phyloP scores from a whole-genome alignment of 2,329 filamentous ascomycete species.

The Sporothrix luriei region DNA sequence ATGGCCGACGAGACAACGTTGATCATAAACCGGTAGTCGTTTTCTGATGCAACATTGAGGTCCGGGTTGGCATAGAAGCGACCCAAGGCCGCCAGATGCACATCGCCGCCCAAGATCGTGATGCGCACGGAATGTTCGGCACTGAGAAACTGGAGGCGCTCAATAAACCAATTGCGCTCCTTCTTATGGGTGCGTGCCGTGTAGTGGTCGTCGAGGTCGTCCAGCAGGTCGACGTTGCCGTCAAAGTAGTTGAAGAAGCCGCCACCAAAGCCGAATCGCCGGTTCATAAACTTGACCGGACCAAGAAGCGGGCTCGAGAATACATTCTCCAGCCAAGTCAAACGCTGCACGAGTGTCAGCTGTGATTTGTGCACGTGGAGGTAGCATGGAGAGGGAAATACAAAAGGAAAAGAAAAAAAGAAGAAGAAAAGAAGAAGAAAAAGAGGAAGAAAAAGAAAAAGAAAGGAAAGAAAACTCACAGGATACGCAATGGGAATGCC shows the following conservation, averaged over 20 bases:
- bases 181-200: constrained; percentile 88
- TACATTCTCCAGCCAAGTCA: constrained; percentile 97
- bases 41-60: constrained; percentile 72
- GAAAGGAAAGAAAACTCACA: constrained; percentile 55
- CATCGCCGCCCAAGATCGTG: constrained; percentile 91
- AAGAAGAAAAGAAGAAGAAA: too few relatives aligned
- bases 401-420: too few relatives aligned
- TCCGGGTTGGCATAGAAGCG: constrained; percentile 92
- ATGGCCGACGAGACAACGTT: constrained; percentile 95
- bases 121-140: constrained; percentile 85
- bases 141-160: constrained; percentile 79
- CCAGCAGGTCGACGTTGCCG: constrained; percentile 86
- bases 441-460: too few relatives aligned
- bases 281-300: constrained; percentile 85
- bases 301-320: constrained; percentile 83
- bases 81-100: constrained; percentile 87
- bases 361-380: not conserved
- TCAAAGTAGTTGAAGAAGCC: constrained; percentile 93
- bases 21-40: constrained; percentile 91
- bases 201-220: constrained; percentile 95
- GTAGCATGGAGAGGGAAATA: not conserved
- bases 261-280: constrained; percentile 82
- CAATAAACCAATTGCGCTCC: constrained; percentile 77
- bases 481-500: constrained; percentile 88
- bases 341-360: constrained; percentile 54